A percentile compares a stretch with the other conserved stretches of the same genome.
These are phyloP conservation scores for Canavalia gladiata DNA, from an alignment of 306 rosid genomes.

Conservation along the genomic window DNA sequence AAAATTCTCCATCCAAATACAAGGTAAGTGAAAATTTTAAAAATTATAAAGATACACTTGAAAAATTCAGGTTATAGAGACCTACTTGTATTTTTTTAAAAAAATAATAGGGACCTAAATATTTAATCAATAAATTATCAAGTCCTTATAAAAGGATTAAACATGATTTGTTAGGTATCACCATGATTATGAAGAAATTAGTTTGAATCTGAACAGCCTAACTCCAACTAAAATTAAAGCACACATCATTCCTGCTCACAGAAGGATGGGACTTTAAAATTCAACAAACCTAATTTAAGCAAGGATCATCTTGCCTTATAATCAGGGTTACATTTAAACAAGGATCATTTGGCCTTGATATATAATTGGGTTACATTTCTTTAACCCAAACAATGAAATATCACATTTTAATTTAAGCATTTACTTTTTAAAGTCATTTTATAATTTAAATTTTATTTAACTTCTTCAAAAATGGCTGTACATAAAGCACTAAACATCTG, in stretches of 20 bases:
- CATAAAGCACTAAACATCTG: constrained; percentile 15
- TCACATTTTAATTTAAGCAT: constrained; percentile 15
- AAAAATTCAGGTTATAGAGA: constrained; percentile 7
- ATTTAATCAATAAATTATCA: not conserved
- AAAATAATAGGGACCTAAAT: not conserved
- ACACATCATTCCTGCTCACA: constrained; percentile 15
- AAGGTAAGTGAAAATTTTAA: not conserved
- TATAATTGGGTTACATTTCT: constrained; percentile 24
- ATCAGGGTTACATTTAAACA: not conserved
- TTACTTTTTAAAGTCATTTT: constrained; percentile 2
- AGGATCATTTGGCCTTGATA: not conserved
- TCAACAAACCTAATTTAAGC: not conserved
- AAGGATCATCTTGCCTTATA: constrained; percentile 5
- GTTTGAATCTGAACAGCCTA: constrained; percentile 3
- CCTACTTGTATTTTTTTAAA: not conserved
- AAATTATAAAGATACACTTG: not conserved
- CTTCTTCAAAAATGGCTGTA: constrained; percentile 25
- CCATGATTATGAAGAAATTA: constrained; percentile 24
- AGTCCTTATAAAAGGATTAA: constrained; percentile 7
- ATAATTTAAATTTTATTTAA: constrained; percentile 13
- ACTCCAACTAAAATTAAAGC: constrained; percentile 30
- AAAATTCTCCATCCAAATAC: too few relatives aligned
- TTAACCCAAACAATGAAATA: constrained; percentile 33
- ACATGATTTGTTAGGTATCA: constrained; percentile 24
- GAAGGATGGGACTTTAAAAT: constrained; percentile 20